phyloP scores from a whole-genome alignment of 257 asterid species.

The Solanum chiquidenum region DNA sequence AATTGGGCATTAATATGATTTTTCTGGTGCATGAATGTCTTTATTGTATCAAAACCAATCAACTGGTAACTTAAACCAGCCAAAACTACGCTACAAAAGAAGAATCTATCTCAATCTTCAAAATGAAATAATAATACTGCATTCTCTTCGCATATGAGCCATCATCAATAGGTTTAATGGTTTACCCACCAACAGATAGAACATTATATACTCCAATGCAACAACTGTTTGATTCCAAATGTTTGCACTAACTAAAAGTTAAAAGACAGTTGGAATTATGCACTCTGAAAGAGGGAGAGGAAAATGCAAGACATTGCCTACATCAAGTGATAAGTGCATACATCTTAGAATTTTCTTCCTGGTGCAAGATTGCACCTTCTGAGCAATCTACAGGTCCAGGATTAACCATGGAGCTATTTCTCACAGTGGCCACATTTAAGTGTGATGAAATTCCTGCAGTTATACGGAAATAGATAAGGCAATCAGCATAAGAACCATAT shows the following conservation, averaged over 20 bases:
- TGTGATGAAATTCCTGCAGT: constrained; percentile 5
- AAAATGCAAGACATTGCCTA: not conserved
- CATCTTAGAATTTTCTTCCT: constrained; percentile 35
- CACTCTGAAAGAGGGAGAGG: not conserved
- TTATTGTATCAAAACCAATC: not conserved
- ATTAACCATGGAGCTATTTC: constrained; percentile 33
- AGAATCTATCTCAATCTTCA: not conserved
- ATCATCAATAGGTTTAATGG: not conserved
- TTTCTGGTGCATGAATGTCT: not conserved
- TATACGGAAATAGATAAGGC: not conserved
- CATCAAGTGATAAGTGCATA: constrained; percentile 6
- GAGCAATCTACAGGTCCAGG: constrained; percentile 26
- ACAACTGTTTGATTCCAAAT: not conserved
- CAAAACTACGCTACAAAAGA: not conserved
- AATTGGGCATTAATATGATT: not conserved
- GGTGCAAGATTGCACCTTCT: constrained; percentile 21
- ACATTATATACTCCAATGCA: not conserved
- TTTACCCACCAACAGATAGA: not conserved
- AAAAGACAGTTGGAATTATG: not conserved
- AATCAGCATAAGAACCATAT: not conserved
- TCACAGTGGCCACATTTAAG: constrained; percentile 16
- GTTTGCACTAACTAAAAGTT: not conserved
- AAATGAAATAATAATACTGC: not conserved
- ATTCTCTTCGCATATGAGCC: not conserved
- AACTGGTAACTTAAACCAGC: not conserved